phyloP scores from a whole-genome alignment of 805 yeast species.

The Candida yuanshanica region DNA sequence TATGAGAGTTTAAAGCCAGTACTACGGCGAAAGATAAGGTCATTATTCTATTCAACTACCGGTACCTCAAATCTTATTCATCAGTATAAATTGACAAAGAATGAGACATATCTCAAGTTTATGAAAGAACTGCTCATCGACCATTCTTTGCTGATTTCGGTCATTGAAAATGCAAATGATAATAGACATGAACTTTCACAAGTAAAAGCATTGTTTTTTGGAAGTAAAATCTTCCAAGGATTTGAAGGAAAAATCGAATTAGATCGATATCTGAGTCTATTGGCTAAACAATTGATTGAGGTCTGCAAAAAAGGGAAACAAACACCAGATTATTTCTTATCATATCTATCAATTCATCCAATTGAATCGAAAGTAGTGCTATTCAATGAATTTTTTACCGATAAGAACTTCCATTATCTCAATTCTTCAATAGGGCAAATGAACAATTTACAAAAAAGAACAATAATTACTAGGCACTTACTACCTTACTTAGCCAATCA shows the following conservation, averaged over 20 bases:
- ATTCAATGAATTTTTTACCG: conserved; percentile 13
- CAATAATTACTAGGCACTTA: conserved; percentile 12
- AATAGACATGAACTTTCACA: conserved; percentile 12
- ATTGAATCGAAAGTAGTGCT: conserved; percentile 15
- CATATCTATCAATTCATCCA: conserved; percentile 22
- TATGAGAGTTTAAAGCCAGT: conserved; percentile 15
- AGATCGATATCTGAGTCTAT: conserved; percentile 10
- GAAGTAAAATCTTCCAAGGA: conserved; percentile 20
- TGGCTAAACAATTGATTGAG: conserved; percentile 15
- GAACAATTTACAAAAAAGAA: conserved; percentile 14
- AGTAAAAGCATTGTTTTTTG: conserved; percentile 18
- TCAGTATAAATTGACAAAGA: conserved; percentile 18
- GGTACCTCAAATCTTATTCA: conserved; percentile 18
- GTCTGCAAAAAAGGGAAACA: conserved; percentile 2
- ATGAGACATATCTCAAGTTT: conserved; percentile 16
- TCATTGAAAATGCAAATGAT: conserved; percentile 5
- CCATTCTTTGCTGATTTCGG: conserved; percentile 7
- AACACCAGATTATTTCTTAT: conserved; percentile 11
- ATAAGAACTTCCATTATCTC: conserved; percentile 5
- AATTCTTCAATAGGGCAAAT: background rate
- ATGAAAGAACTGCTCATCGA: conserved; percentile 19
- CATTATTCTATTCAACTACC: conserved; percentile 10
- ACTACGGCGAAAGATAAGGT: conserved; percentile 11
- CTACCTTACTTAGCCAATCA: conserved; percentile 13
- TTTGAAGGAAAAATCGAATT: conserved; percentile 19